phyloP scores from a whole-genome alignment of 306 rosid genomes.

The Urtica urens region DNA sequence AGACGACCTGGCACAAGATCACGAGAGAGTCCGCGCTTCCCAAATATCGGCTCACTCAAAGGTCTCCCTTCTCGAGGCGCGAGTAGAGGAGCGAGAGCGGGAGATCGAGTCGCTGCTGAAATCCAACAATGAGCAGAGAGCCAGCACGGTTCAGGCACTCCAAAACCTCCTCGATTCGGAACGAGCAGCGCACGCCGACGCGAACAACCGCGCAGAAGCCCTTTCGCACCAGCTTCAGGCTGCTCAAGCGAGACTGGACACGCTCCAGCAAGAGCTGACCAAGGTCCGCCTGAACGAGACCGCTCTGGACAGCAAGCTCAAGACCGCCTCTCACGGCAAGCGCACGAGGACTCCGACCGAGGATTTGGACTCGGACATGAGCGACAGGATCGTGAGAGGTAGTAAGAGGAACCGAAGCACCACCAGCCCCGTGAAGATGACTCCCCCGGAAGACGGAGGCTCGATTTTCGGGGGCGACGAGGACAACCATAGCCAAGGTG shows the following conservation, averaged over 20 bases:
- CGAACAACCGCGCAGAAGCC: constrained; percentile 76
- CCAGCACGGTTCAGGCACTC: constrained; percentile 60
- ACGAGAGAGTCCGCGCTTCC: constrained; percentile 42
- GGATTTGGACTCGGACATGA: constrained; percentile 60
- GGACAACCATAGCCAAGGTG: constrained; percentile 59
- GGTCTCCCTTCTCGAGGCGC: constrained; percentile 45
- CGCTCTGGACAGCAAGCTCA: constrained; percentile 57
- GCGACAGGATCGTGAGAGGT: constrained; percentile 43
- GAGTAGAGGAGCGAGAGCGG: constrained; percentile 74
- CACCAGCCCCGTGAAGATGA: constrained; percentile 28
- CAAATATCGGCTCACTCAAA: constrained; percentile 50
- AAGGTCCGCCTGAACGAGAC: constrained; percentile 73
- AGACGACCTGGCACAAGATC: constrained; percentile 34
- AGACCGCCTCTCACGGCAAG: constrained; percentile 62
- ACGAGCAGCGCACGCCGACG: constrained; percentile 88
- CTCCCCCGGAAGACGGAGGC: constrained; percentile 80
- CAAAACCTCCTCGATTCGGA: constrained; percentile 74
- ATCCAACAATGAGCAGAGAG: constrained; percentile 63
- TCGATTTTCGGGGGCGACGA: constrained; percentile 63
- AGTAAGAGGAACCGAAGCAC: constrained; percentile 63
- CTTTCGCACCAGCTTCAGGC: constrained; percentile 81
- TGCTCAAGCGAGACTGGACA: constrained; percentile 79
- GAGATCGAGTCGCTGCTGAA: constrained; percentile 63
- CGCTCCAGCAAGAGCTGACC: constrained; percentile 77
- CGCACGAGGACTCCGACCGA: constrained; percentile 52